Base-by-base conservation (phyloP, 768 basidiomycete genomes). In the Tylopilus balloui region DNA sequence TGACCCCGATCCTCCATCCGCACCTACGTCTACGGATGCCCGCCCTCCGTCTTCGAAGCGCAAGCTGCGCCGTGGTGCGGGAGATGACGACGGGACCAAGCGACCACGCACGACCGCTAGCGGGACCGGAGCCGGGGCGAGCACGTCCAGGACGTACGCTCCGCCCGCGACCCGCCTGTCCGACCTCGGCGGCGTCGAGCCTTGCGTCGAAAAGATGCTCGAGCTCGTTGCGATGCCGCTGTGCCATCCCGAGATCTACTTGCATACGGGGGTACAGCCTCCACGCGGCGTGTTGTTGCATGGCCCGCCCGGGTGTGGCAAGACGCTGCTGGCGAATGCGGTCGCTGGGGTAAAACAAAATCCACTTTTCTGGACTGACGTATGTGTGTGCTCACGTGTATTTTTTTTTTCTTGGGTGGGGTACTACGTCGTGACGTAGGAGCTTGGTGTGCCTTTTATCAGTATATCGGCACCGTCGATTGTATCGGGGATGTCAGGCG, bases 401-500 rank as follows among this genome's bases (percentile, higher is more conserved):
- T 15, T 23, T 28, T 21, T 40, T 11, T 13, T 13, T 1, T n/a
- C n/a, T n/a, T n/a, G n/a, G n/a, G n/a, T n/a, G n/a, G n/a, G n/a
- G n/a, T n/a, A n/a, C n/a, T 25, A 23, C 15, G 27, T 25, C 13
- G 28, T 19, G 12, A 10, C 14, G 23, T 57, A 96, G 94, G 93
- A 97, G 73, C 77, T 97, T 4, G 86, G 84, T 3, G 75, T 95
- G 2, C 94, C 95, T 0, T 97, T 99, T 63, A 93, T 99, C 55
- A 88, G 73, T 43, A 84, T 99, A 52, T 95, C 95, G 3, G 95
- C 95, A 0, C 96, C 96, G 0, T 91, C 90, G 0, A 87, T 99
- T 50, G 92, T 99, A 8, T 93, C 90, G 2, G 95, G 96, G 1
- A 96, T 98, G 92, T 96, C 92, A 0, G 96, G 96, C 39, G 96